These are phyloP conservation scores for Claviceps pazoutovae DNA, from an alignment of 2,329 filamentous ascomycete species.

Conservation along the genomic window DNA sequence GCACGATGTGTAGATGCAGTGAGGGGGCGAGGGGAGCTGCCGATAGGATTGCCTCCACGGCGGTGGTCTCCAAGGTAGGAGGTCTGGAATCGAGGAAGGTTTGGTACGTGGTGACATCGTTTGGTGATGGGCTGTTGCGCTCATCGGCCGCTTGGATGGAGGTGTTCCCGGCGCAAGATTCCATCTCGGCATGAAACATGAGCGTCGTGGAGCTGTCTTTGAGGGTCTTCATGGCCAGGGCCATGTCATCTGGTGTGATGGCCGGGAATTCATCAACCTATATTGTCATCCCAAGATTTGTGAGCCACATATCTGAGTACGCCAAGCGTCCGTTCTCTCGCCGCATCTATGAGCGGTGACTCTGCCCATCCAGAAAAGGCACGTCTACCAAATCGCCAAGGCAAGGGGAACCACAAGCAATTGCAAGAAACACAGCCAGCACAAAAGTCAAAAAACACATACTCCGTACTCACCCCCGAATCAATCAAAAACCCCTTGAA, in stretches of 20 bases:
- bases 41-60: slow-evolving; percentile 73
- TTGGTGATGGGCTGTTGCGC: slow-evolving; percentile 12
- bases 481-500: slow-evolving; percentile 98
- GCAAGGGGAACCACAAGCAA: too few relatives aligned
- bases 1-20: slow-evolving; percentile 83
- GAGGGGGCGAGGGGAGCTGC: slow-evolving; percentile 67
- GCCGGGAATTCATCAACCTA: slow-evolving; percentile 96
- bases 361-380: too few relatives aligned
- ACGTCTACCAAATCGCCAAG: too few relatives aligned
- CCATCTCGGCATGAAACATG: slow-evolving; percentile 99
- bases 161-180: slow-evolving; percentile 53
- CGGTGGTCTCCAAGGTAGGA: slow-evolving; percentile 79
- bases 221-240: slow-evolving; percentile 65
- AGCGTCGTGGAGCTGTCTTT: slow-evolving; percentile 74
- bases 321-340: too few relatives aligned
- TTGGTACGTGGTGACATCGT: slow-evolving; percentile 64
- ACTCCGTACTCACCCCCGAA: slow-evolving; percentile 56
- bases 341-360: too few relatives aligned
- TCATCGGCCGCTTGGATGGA: too few relatives aligned
- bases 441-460: too few relatives aligned
- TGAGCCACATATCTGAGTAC: too few relatives aligned
- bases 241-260: slow-evolving; percentile 66
- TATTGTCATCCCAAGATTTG: neutral
- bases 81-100: slow-evolving; percentile 90
- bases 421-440: too few relatives aligned